Evolutionary conservation across 768 basidiomycete species (phyloP).

Genomic region (Thelephora ganbajun): DNA sequence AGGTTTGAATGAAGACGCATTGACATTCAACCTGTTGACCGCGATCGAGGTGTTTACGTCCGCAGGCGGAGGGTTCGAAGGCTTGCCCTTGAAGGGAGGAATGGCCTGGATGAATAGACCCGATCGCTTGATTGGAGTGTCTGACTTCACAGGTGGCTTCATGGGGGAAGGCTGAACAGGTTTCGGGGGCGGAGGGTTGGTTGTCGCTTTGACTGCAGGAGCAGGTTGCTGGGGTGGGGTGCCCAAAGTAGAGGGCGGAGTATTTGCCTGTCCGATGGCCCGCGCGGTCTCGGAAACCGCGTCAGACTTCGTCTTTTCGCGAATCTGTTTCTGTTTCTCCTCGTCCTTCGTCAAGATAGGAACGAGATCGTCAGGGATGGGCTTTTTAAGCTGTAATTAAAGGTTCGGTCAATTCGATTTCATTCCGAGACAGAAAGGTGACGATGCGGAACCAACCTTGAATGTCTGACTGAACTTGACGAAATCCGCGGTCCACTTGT

Average conservation of each 20-base stretch:
- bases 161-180: conserved; percentile 4
- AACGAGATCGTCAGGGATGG: conserved; percentile 89
- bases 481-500: conserved; percentile 85
- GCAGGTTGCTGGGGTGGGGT: conserved; percentile 16
- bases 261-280: conserved; percentile 31
- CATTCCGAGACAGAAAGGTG: not conserved
- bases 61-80: conserved; percentile 8
- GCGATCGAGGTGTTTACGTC: conserved; percentile 17
- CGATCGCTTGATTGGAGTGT: conserved; percentile 8
- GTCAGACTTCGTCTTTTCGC: conserved; percentile 61
- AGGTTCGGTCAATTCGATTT: not conserved
- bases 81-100: conserved; percentile 71
- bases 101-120: conserved; percentile 79
- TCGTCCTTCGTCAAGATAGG: conserved; percentile 89
- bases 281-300: conserved; percentile 55
- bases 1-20: conserved; percentile 85
- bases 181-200: conserved; percentile 11
- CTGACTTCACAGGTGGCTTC: conserved; percentile 6
- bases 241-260: conserved; percentile 31
- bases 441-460: conserved; percentile 42
- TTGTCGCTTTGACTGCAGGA: conserved; percentile 27
- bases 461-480: conserved; percentile 88
- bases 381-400: conserved; percentile 64
- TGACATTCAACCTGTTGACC: conserved; percentile 65
- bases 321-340: conserved; percentile 74